Conservation (phyloP, 148 eudicot genomes). For the Rhododendron mucronatum region DNA sequence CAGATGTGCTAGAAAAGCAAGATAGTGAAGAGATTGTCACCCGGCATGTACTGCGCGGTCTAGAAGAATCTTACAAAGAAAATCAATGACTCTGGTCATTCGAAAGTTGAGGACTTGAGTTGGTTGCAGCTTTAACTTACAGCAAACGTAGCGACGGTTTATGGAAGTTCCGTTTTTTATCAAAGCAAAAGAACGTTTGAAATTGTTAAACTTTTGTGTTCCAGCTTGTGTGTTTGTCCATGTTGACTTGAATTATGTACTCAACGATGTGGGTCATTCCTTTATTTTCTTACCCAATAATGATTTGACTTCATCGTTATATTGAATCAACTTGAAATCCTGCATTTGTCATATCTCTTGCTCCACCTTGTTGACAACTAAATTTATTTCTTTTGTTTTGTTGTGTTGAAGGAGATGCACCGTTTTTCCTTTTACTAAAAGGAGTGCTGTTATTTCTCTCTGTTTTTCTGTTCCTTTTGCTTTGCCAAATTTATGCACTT, state of each 20-base stretch:
- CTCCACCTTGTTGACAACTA: neutral
- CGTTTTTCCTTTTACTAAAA: neutral
- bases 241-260: neutral
- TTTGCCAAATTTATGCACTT: neutral
- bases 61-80: neutral
- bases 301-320: neutral
- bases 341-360: neutral
- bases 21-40: neutral
- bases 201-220: neutral
- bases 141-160: neutral
- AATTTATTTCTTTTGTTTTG: neutral
- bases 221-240: neutral
- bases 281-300: neutral
- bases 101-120: neutral
- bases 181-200: neutral
- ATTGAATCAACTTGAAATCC: neutral
- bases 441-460: slow-evolving; percentile 1
- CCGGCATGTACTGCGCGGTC: neutral
- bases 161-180: neutral
- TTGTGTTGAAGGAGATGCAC: neutral
- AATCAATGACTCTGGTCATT: neutral
- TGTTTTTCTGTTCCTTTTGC: neutral
- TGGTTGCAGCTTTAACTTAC: neutral
- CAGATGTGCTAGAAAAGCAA: neutral
- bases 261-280: neutral